phyloP scores from a whole-genome alignment of 345 rosid genomes.

The Psidium guajava region DNA sequence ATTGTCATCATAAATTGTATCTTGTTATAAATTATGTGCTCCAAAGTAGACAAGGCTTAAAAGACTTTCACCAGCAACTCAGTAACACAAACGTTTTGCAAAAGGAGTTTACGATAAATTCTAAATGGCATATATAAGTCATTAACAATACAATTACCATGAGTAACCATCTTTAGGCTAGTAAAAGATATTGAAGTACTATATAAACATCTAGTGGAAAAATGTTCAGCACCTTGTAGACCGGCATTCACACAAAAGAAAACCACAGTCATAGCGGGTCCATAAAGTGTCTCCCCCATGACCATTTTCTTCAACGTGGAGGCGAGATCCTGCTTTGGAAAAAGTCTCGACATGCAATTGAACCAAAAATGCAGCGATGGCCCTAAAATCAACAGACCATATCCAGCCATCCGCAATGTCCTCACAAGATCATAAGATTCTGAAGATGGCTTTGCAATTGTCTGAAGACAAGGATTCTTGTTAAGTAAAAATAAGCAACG shows the following conservation, averaged over 20 bases:
- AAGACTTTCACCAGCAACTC: not conserved
- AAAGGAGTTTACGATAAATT: not conserved
- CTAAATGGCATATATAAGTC: not conserved
- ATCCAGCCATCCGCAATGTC: constrained; percentile 79
- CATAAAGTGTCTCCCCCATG: constrained; percentile 65
- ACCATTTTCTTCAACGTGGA: constrained; percentile 80
- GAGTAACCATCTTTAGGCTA: not conserved
- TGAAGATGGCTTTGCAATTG: constrained; percentile 20
- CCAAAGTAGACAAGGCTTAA: not conserved
- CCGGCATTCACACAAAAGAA: constrained; percentile 66
- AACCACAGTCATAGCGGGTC: constrained; percentile 52
- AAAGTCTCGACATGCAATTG: constrained; percentile 54
- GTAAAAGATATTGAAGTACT: not conserved
- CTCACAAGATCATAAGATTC: constrained; percentile 65
- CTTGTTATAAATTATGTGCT: not conserved
- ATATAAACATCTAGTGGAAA: not conserved
- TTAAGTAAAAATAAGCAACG: not conserved
- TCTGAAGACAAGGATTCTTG: constrained; percentile 14
- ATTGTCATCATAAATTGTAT: not conserved
- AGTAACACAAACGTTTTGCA: not conserved
- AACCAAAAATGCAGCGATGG: constrained; percentile 86
- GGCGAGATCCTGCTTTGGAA: constrained; percentile 67
- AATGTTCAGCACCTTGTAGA: constrained; percentile 46
- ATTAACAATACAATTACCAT: not conserved
- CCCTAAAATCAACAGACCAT: constrained; percentile 66